Evolutionary conservation across 2,329 filamentous ascomycete species (phyloP), one percentile per base, ranked within the genome.

Genomic region (Geosmithia putterillii): DNA sequence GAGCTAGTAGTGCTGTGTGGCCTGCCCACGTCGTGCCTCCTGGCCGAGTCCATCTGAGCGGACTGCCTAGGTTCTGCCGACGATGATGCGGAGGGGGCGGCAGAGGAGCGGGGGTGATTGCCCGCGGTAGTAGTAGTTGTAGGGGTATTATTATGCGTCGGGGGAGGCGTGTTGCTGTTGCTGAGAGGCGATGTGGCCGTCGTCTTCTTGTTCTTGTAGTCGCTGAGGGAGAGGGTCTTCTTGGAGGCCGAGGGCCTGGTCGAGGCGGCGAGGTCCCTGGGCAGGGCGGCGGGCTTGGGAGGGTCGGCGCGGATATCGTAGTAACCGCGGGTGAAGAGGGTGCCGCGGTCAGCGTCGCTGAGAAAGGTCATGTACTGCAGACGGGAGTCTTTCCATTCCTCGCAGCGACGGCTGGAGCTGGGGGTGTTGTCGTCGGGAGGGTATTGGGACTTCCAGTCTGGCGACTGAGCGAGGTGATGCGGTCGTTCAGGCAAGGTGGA

Each of bases 281-380:
- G 57, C 28, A 32, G 28, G 38, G 57, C 50, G 38, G 57, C 50
- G 45, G 61, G 58, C 35, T 63, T 65, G 21, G 66, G 62, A 19
- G 66, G 62, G 46, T 74, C 71, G 51, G 74, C 69, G 54, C 70
- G 66, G 55, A 78, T 74, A 45, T 76, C 70, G 60, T 73, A 76
- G 53, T 73, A 71, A 39, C 73, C 65, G 47, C 73, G 65, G 18
- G 74, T 77, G 46, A 75, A 57, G 48, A 79, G 66, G 38, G 76
- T 60, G 47, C 74, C 74, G 52, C 74, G 73, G 50, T 78, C 73
- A 46, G 69, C 71, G 51, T 76, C 71, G 46, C 71, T 74, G 41
- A 77, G 55, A 46, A 74, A 70, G 20, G 74, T 78, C 50, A 67
- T 68, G 59, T 77, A 78, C 53, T 78, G 73, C 7, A 79, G 62